Percentiles rank a stretch among this genome's conserved stretches.
Evolutionary conservation across 164 flowering plant species (phyloP).

Genomic region (Aristolochia californica): DNA sequence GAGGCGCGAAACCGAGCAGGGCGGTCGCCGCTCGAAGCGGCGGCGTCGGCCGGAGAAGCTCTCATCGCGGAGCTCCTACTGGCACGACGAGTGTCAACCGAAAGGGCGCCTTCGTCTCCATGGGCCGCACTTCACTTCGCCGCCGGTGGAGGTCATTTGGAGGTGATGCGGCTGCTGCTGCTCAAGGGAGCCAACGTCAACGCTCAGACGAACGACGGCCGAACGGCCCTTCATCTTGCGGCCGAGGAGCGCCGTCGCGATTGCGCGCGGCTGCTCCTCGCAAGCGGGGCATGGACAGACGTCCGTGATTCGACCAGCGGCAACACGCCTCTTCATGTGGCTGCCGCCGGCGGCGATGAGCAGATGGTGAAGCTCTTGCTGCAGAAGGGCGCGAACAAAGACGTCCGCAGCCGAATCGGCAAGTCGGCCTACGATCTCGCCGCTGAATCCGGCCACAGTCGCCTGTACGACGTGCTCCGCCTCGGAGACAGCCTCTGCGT

Average conservation of each 20-base stretch:
- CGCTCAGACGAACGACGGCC: conserved; percentile 38
- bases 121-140: conserved; percentile 58
- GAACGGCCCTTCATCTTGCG: conserved; percentile 52
- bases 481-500: conserved; percentile 47
- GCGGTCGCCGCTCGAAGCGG: conserved; percentile 48
- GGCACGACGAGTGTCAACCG: conserved; percentile 38
- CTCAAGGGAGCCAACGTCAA: conserved; percentile 46
- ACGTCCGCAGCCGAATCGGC: conserved; percentile 36
- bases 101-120: conserved; percentile 25
- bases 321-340: conserved; percentile 50
- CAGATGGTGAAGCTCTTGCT: conserved; percentile 50
- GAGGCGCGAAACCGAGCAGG: conserved; percentile 42
- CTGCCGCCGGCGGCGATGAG: conserved; percentile 51
- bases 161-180: conserved; percentile 46
- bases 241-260: conserved; percentile 46
- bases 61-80: conserved; percentile 64
- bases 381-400: conserved; percentile 62
- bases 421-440: conserved; percentile 61
- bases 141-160: conserved; percentile 43
- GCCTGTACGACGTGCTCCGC: conserved; percentile 42
- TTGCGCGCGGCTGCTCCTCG: conserved; percentile 41
- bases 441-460: conserved; percentile 38
- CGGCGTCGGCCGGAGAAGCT: conserved; percentile 43
- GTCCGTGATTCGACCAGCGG: conserved; percentile 24
- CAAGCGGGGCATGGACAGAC: conserved; percentile 35